phyloP scores from a whole-genome alignment of 768 basidiomycete genomes.

The Lactarius hatsudake region DNA sequence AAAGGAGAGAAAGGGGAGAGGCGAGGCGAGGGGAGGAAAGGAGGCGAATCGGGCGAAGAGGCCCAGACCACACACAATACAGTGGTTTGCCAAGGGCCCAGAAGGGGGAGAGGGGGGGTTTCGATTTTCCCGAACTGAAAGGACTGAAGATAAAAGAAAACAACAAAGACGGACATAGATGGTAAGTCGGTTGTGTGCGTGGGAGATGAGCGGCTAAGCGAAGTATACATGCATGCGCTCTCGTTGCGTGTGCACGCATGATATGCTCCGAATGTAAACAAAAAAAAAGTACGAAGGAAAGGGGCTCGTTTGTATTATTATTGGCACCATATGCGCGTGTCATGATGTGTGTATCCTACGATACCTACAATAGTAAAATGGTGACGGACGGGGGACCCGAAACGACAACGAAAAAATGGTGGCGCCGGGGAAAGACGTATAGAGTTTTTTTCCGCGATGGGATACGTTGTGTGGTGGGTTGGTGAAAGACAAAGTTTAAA shows the following conservation, averaged over 20 bases:
- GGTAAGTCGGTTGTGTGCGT: not conserved
- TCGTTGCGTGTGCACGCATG: not conserved
- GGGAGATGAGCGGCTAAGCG: not conserved
- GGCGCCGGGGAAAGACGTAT: not conserved
- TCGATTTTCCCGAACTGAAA: constrained; percentile 7
- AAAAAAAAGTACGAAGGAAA: not conserved
- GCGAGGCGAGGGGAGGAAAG: not conserved
- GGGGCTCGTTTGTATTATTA: not conserved
- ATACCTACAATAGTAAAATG: not conserved
- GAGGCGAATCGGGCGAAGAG: not conserved
- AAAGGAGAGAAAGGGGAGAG: not conserved
- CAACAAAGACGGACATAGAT: not conserved
- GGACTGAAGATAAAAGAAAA: constrained; percentile 10
- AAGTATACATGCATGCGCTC: not conserved
- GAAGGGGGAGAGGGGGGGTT: not conserved
- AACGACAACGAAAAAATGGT: not conserved
- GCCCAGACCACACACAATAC: constrained; percentile 3
- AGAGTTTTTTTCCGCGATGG: not conserved
- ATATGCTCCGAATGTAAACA: not conserved
- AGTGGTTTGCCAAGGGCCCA: not conserved
- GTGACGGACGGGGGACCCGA: not conserved
- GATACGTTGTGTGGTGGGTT: not conserved
- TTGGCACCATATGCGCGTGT: not conserved
- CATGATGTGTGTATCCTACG: not conserved
- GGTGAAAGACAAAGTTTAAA: not conserved